Percentiles rank a stretch among this genome's conserved stretches.
Evolutionary conservation across 768 basidiomycete genomes (phyloP).

Genomic region (Gymnopilus junonius): DNA sequence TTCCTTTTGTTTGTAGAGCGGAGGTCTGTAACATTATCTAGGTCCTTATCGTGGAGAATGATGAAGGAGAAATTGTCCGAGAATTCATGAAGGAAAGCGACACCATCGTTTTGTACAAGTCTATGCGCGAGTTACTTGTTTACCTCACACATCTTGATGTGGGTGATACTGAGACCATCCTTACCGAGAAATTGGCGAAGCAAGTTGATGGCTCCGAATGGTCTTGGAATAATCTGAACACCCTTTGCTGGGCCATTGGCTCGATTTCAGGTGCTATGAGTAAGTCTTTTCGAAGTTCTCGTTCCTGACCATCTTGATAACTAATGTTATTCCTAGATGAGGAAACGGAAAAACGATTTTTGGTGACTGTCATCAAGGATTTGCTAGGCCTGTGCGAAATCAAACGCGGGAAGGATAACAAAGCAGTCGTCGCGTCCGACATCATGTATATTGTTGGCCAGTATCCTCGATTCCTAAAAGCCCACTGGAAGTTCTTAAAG

Average conservation of each 20-base stretch:
- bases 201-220: slow-evolving; percentile 98
- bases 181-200: slow-evolving; percentile 96
- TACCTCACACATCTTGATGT: slow-evolving; percentile 98
- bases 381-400: slow-evolving; percentile 96
- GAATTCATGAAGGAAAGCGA: slow-evolving; percentile 99
- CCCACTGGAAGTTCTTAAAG: slow-evolving; percentile 99
- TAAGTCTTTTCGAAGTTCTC: slow-evolving; percentile 43
- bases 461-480: slow-evolving; percentile 98
- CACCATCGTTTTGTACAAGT: slow-evolving; percentile 98
- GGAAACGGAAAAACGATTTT: slow-evolving; percentile 98
- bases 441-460: slow-evolving; percentile 99
- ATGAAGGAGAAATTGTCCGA: slow-evolving; percentile 98
- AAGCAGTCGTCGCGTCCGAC: slow-evolving; percentile 95
- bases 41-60: slow-evolving; percentile 99
- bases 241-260: slow-evolving; percentile 99
- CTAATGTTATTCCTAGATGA: slow-evolving; percentile 63
- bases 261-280: slow-evolving; percentile 99
- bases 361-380: slow-evolving; percentile 99
- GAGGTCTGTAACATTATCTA: slow-evolving; percentile 31
- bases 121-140: slow-evolving; percentile 96
- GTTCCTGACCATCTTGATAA: neutral
- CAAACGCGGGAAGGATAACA: slow-evolving; percentile 99
- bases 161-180: slow-evolving; percentile 92
- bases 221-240: slow-evolving; percentile 99
- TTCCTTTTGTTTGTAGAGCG: neutral